Evolutionary conservation across 805 yeast genomes (phyloP).

Genomic region (Sugiyamaella floridensis): DNA sequence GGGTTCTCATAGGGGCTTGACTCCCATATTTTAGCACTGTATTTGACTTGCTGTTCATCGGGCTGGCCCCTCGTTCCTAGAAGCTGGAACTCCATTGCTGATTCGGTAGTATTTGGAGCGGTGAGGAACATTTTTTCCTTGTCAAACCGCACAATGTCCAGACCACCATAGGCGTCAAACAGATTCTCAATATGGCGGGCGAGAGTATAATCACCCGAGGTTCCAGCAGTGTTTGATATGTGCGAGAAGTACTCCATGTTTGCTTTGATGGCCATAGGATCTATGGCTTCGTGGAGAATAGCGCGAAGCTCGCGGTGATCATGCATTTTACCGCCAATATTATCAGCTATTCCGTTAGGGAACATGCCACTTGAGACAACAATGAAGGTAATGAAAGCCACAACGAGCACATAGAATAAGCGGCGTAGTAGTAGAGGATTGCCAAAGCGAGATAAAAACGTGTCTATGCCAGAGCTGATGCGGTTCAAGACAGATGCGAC

Average conservation of each 20-base stretch:
- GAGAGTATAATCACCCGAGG: conserved; percentile 73
- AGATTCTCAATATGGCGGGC: conserved; percentile 58
- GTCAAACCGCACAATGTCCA: conserved; percentile 38
- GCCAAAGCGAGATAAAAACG: conserved; percentile 57
- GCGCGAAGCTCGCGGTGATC: conserved; percentile 48
- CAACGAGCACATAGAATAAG: conserved; percentile 58
- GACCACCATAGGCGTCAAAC: conserved; percentile 49
- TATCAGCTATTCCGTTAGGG: conserved; percentile 40
- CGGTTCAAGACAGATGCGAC: conserved; percentile 34
- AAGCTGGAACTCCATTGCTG: conserved; percentile 24
- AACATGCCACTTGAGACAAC: conserved; percentile 52
- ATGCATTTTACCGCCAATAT: conserved; percentile 36
- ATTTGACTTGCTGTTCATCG: conserved; percentile 24
- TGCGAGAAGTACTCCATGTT: conserved; percentile 66
- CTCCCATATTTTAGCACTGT: conserved; percentile 37
- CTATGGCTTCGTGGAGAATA: conserved; percentile 47
- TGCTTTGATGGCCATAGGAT: conserved; percentile 51
- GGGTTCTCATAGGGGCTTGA: conserved; percentile 25
- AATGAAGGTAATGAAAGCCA: conserved; percentile 51
- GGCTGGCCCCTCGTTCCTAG: conserved; percentile 6
- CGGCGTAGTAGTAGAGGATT: conserved; percentile 81
- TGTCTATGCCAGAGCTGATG: conserved; percentile 44
- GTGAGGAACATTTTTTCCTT: conserved; percentile 53
- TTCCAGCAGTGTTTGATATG: conserved; percentile 84
- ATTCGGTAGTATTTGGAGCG: conserved; percentile 46